These are phyloP conservation scores for Coemansia sp. DNA, from an alignment of 192 early-diverging fungal genomes.

Conservation along the genomic window DNA sequence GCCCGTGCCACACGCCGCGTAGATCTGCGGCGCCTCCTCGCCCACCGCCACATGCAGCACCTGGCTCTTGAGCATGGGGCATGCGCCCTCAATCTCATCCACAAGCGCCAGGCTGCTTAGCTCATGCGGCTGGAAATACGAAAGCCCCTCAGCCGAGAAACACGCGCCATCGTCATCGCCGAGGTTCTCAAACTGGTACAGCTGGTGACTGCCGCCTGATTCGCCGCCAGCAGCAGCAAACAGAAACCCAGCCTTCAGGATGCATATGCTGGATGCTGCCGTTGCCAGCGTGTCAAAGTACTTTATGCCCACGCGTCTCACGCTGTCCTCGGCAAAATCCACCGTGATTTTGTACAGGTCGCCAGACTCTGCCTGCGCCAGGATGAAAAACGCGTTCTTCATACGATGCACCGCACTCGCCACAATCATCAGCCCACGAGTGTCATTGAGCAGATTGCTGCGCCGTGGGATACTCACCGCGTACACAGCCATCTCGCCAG, in stretches of 20 bases:
- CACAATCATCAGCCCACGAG: constrained; percentile 78
- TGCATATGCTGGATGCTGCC: constrained; percentile 73
- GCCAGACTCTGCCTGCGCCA: constrained; percentile 90
- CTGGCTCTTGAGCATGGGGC: constrained; percentile 82
- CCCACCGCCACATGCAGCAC: constrained; percentile 82
- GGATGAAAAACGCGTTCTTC: constrained; percentile 86
- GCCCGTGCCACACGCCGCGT: constrained; percentile 84
- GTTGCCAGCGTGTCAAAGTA: constrained; percentile 97
- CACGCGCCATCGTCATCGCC: constrained; percentile 75
- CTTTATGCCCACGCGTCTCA: constrained; percentile 77
- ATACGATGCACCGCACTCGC: constrained; percentile 88
- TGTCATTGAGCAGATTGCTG: constrained; percentile 67
- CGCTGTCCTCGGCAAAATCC: constrained; percentile 65
- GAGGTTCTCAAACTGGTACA: constrained; percentile 93
- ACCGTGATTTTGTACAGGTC: constrained; percentile 94
- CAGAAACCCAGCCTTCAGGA: constrained; percentile 93
- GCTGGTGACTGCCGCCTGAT: constrained; percentile 85
- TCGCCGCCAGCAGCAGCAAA: constrained; percentile 88
- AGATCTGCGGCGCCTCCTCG: constrained; percentile 96
- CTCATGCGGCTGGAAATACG: constrained; percentile 73
- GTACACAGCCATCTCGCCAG: constrained; percentile 49
- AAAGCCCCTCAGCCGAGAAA: constrained; percentile 13
- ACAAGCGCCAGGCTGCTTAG: constrained; percentile 87
- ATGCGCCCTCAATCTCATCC: constrained; percentile 85
- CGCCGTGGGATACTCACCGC: constrained; percentile 85